Conservation (phyloP, 2,329 filamentous ascomycete species). For the Didymella exigua region DNA sequence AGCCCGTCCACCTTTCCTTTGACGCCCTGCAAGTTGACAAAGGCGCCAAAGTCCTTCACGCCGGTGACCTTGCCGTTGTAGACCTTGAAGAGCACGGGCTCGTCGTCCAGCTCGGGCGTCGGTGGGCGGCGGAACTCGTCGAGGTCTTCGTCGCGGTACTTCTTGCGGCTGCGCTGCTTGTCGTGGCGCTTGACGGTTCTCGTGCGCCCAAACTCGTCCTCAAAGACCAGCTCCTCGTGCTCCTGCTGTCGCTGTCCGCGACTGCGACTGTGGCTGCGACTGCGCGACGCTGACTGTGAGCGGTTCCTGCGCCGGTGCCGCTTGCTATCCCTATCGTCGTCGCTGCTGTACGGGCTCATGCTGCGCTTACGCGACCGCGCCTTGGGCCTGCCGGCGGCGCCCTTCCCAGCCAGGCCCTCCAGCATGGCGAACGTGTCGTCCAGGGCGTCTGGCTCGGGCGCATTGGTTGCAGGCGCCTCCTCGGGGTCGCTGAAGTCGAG, state of each 20-base stretch:
- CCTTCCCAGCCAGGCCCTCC: conserved; percentile 74
- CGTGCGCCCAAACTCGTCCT: conserved; percentile 64
- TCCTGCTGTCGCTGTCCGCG: conserved; percentile 47
- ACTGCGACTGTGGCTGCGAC: conserved; percentile 37
- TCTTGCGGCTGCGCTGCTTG: conserved; percentile 49
- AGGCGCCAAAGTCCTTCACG: conserved; percentile 93
- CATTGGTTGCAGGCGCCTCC: conserved; percentile 45
- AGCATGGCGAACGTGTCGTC: conserved; percentile 92
- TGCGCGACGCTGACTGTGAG: conserved; percentile 61
- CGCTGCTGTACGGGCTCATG: conserved; percentile 59
- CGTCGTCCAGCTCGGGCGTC: conserved; percentile 77
- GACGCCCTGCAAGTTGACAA: conserved; percentile 89
- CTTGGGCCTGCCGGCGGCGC: conserved; percentile 45
- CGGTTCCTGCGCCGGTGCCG: conserved; percentile 53
- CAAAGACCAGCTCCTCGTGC: conserved; percentile 60
- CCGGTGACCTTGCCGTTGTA: conserved; percentile 91
- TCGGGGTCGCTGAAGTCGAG: conserved; percentile 59
- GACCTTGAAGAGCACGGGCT: conserved; percentile 80
- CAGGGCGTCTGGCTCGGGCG: conserved; percentile 67
- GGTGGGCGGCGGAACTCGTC: conserved; percentile 70
- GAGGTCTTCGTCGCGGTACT: conserved; percentile 52
- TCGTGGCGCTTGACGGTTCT: conserved; percentile 49
- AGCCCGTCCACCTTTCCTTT: conserved; percentile 88
- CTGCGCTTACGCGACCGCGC: conserved; percentile 63
- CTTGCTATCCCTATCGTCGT: conserved; percentile 50